Conservation (phyloP, 805 yeast species). For the Saccharomycopsis vini region DNA sequence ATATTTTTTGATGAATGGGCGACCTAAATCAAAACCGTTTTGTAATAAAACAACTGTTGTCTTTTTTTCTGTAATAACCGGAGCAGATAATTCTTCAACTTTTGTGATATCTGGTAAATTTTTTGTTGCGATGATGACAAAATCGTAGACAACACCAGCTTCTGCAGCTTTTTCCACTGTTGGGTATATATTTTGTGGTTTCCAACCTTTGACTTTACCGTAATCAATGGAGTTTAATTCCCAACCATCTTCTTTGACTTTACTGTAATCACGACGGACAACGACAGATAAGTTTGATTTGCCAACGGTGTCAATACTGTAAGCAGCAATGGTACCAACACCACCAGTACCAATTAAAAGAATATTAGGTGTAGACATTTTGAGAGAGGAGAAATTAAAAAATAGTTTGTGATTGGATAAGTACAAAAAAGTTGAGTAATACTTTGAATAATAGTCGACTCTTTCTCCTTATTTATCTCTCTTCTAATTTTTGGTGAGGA, state of each 20-base stretch:
- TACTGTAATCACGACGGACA: slow-evolving; percentile 55
- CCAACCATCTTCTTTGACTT: slow-evolving; percentile 44
- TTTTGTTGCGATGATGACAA: slow-evolving; percentile 53
- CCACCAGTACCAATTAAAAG: slow-evolving; percentile 81
- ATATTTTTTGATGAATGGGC: slow-evolving; percentile 41
- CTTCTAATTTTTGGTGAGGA: background rate
- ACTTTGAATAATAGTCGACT: background rate
- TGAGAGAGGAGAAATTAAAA: background rate
- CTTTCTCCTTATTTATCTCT: background rate
- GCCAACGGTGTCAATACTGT: slow-evolving; percentile 43
- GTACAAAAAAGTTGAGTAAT: background rate
- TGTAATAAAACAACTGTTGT: slow-evolving; percentile 51
- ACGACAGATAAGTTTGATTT: slow-evolving; percentile 49
- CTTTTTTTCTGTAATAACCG: slow-evolving; percentile 36
- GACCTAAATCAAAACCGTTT: slow-evolving; percentile 59
- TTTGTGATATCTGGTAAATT: slow-evolving; percentile 56
- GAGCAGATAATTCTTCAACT: slow-evolving; percentile 43
- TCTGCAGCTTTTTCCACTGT: slow-evolving; percentile 36
- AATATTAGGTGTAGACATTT: slow-evolving; percentile 26
- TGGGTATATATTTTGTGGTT: slow-evolving; percentile 39
- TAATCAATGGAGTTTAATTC: slow-evolving; percentile 53
- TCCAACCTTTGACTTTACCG: slow-evolving; percentile 46
- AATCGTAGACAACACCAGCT: slow-evolving; percentile 37
- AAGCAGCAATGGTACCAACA: slow-evolving; percentile 72
- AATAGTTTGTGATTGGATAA: too few relatives aligned